Conservation (phyloP, 208 protist genomes). For the Leishmania major region DNA sequence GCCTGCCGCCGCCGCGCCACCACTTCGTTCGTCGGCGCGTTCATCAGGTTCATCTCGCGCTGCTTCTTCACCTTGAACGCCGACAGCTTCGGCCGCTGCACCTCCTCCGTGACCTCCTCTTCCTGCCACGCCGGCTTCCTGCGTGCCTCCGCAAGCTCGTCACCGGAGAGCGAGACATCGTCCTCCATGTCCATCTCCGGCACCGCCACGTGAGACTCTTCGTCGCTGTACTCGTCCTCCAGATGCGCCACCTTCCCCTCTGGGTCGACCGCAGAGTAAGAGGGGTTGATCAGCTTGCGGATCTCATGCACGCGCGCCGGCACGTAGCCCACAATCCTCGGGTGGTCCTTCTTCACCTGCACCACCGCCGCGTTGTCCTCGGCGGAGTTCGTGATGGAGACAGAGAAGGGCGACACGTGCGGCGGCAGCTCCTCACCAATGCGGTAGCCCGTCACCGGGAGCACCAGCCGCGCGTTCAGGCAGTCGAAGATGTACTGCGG, state of each 20-base stretch:
- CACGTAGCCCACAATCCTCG: constrained; percentile 80
- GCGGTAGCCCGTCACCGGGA: constrained; percentile 88
- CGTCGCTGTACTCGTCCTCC: constrained; percentile 69
- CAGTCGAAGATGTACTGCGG: constrained; percentile 98
- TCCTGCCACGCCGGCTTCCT: constrained; percentile 67
- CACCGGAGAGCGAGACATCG: constrained; percentile 86
- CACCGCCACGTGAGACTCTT: constrained; percentile 52
- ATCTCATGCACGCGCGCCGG: constrained; percentile 89
- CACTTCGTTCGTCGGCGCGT: constrained; percentile 83
- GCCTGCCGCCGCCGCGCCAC: constrained; percentile 75
- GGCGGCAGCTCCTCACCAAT: constrained; percentile 90
- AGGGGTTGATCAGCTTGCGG: constrained; percentile 75
- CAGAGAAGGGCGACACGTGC: constrained; percentile 92
- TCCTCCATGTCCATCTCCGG: constrained; percentile 76
- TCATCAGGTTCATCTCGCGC: constrained; percentile 89
- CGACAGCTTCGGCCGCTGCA: constrained; percentile 72
- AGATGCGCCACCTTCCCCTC: constrained; percentile 73
- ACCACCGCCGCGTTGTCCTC: constrained; percentile 84
- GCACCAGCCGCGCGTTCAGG: constrained; percentile 90
- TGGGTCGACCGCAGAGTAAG: constrained; percentile 73
- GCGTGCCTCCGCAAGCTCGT: constrained; percentile 68
- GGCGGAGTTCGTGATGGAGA: constrained; percentile 81
- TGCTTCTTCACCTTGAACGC: constrained; percentile 91
- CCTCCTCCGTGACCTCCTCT: constrained; percentile 84
- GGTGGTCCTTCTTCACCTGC: constrained; percentile 81